phyloP scores from a whole-genome alignment of 73 alveolate species.

The Uronychia setigera region DNA sequence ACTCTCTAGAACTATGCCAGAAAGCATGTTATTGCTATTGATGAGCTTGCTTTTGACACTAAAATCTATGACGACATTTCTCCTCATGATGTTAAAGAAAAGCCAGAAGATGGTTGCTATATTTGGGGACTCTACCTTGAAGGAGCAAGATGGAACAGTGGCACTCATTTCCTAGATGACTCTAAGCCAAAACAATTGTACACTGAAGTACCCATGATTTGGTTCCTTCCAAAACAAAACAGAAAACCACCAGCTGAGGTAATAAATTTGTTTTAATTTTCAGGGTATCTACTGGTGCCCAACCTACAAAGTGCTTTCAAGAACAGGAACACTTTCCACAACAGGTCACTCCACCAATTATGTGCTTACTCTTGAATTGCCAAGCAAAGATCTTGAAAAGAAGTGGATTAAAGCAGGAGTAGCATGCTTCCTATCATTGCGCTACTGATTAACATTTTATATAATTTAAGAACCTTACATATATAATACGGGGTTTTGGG shows the following conservation, averaged over 20 bases:
- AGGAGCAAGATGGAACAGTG: slow-evolving; percentile 98
- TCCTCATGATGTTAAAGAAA: slow-evolving; percentile 87
- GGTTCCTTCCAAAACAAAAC: slow-evolving; percentile 94
- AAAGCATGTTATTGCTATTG: slow-evolving; percentile 98
- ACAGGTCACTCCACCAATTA: slow-evolving; percentile 98
- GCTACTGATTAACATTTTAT: slow-evolving; percentile 50
- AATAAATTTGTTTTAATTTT: not conserved
- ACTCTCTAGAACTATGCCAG: slow-evolving; percentile 99
- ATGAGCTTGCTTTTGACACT: slow-evolving; percentile 89
- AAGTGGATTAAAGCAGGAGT: slow-evolving; percentile 99
- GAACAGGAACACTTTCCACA: slow-evolving; percentile 98
- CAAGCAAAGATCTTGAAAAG: slow-evolving; percentile 90
- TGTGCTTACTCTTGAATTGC: slow-evolving; percentile 94
- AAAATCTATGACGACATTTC: slow-evolving; percentile 90
- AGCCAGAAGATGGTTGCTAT: slow-evolving; percentile 96
- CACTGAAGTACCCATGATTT: slow-evolving; percentile 98
- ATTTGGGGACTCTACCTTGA: slow-evolving; percentile 97
- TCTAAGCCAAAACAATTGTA: slow-evolving; percentile 95
- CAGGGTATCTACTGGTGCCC: slow-evolving; percentile 94
- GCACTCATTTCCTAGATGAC: slow-evolving; percentile 92
- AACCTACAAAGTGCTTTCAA: slow-evolving; percentile 90
- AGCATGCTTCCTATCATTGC: slow-evolving; percentile 96
- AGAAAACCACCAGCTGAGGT: slow-evolving; percentile 85
- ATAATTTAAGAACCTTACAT: not conserved
- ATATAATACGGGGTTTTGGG: slow-evolving; percentile 16